These are phyloP conservation scores for Hordeum pubiflorum DNA, from an alignment of 202 grass and related monocot species.

Conservation along the genomic window DNA sequence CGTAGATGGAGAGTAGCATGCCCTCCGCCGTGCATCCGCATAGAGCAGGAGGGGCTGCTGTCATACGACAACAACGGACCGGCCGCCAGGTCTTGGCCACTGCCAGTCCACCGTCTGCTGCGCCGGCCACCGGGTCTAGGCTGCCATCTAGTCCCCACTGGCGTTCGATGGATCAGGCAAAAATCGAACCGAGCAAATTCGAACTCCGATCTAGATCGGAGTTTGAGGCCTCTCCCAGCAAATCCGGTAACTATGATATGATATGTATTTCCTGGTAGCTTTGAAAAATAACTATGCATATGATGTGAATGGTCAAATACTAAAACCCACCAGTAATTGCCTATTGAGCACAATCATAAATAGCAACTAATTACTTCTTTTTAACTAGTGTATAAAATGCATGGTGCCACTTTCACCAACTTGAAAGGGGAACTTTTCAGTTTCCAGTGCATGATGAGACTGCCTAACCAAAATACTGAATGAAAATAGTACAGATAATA, in stretches of 20 bases:
- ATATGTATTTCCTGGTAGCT: background rate
- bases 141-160: background rate
- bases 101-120: background rate
- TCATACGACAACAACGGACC: background rate
- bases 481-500: background rate
- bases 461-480: background rate
- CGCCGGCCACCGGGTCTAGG: background rate
- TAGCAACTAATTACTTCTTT: constrained; percentile 9
- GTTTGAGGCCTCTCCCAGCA: background rate
- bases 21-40: background rate
- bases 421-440: background rate
- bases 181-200: background rate
- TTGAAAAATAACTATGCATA: background rate
- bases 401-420: background rate
- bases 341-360: background rate
- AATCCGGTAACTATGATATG: background rate
- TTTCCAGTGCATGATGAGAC: background rate
- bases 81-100: background rate
- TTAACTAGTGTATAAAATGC: background rate
- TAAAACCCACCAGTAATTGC: background rate
- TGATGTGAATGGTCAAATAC: background rate
- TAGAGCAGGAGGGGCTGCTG: background rate
- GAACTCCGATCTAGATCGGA: background rate
- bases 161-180: background rate
- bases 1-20: background rate